phyloP scores from a whole-genome alignment of 441 rosid genomes.

The Cnidoscolus chayamansa region DNA sequence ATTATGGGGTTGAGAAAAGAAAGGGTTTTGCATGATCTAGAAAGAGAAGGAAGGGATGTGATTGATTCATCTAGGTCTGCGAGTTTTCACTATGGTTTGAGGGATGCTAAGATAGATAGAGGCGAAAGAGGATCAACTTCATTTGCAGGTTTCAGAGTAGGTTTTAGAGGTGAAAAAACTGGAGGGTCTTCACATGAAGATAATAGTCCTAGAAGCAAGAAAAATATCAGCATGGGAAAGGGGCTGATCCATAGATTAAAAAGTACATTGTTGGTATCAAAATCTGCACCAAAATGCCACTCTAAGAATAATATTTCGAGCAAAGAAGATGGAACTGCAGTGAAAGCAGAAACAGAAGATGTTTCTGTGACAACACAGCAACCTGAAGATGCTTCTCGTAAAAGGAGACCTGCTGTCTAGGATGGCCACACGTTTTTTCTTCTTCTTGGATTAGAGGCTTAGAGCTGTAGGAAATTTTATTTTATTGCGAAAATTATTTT shows the following conservation, averaged over 20 bases:
- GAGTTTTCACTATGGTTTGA: constrained; percentile 50
- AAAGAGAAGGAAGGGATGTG: constrained; percentile 31
- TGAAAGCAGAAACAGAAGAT: background rate
- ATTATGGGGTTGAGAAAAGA: background rate
- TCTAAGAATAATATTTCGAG: constrained; percentile 19
- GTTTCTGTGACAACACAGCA: background rate
- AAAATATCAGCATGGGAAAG: constrained; percentile 40
- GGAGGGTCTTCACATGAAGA: constrained; percentile 1
- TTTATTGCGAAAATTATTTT: too few species aligned
- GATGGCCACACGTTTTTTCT: background rate
- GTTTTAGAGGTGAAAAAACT: constrained; percentile 15
- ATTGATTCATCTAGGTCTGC: constrained; percentile 51
- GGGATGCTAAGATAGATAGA: constrained; percentile 36
- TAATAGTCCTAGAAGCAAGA: constrained; percentile 27
- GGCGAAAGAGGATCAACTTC: constrained; percentile 54
- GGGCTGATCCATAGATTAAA: constrained; percentile 55
- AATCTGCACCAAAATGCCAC: constrained; percentile 26
- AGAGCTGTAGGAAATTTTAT: too few species aligned
- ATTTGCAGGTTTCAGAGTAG: constrained; percentile 45
- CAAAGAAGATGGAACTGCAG: constrained; percentile 17
- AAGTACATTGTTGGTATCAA: constrained; percentile 44
- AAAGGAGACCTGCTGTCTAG: background rate
- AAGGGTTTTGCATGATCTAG: background rate
- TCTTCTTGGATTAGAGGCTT: too few species aligned
- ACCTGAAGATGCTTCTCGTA: constrained; percentile 7